Base-by-base conservation (phyloP, 176 grass and related monocot species). In the Musa schizocarpa region DNA sequence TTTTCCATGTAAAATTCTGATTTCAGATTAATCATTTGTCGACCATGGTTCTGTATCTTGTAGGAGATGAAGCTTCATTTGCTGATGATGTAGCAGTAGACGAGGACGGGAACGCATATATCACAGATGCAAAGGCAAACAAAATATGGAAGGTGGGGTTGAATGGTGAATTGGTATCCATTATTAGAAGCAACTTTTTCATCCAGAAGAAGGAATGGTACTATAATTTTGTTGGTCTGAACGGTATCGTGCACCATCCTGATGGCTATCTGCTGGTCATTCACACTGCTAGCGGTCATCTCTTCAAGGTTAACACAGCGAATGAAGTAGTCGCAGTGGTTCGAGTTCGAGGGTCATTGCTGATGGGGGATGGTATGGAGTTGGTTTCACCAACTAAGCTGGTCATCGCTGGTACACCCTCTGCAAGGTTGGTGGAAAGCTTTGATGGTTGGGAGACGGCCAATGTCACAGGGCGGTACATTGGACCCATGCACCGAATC, bases 61-160 rank as follows among this genome's bases (percentile, higher is more conserved):
- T 54, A 97, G 90, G 81, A 24, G 93, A 97, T 34, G 76, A 65
- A 64, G 67, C 69, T 13, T 81, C 87, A 6, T 77, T 91, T 3
- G 80, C 95, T 1, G 88, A 98, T 82, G 95, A 98, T 16, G 95
- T 98, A 53, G 86, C 88, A 3, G 13, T 84, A 2, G 95, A 98
- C 73, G 84, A 83, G 11, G 90, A 89, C 12, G 95, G 95, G 50
- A 98, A 89, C 76, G 80, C 88, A 9, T 98, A 98, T 76, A 83
- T 98, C 74, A 93, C 90, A 0, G 95, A 98, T 65, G 20, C 70
- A 54, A 82, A 29, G 73, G 81, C 80, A 13, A 87, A 74, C 80
- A 98, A 91, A 83, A 93, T 98, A 54, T 98, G 95, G 95, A 98
- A 93, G 78, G 77, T 93, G 20, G 74, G 90, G 29, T 83, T 80